Evolutionary conservation across 129 eudicot genomes (phyloP).

Genomic region (Flaveria sonorensis): DNA sequence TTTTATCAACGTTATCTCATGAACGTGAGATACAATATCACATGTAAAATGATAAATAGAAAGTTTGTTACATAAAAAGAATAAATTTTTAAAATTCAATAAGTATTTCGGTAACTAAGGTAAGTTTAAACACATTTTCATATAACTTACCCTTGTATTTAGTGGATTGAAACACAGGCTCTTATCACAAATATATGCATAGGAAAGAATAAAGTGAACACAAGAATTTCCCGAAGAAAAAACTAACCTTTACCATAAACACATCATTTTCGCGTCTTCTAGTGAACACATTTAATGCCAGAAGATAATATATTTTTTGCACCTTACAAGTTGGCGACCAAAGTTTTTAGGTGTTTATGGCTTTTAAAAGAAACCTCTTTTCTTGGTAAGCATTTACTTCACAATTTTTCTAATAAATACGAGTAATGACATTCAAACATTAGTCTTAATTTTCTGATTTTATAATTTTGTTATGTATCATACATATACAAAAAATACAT

Average conservation of each 20-base stretch:
- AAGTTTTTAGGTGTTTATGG: conserved; percentile 17
- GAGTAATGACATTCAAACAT: not conserved
- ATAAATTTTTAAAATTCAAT: too few relatives aligned
- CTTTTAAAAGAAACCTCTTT: conserved; percentile 8
- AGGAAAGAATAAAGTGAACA: conserved; percentile 11
- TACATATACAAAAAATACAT: too few relatives aligned
- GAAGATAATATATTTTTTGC: conserved; percentile 5
- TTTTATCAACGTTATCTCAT: too few relatives aligned
- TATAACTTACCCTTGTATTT: not conserved
- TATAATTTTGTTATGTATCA: not conserved
- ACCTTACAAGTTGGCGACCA: conserved; percentile 15
- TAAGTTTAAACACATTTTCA: not conserved
- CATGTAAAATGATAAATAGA: too few relatives aligned
- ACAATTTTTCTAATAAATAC: not conserved
- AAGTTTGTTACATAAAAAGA: too few relatives aligned
- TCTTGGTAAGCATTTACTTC: conserved; percentile 26
- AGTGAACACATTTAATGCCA: conserved; percentile 22
- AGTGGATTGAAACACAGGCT: not conserved
- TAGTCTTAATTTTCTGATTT: too few relatives aligned
- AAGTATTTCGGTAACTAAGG: too few relatives aligned
- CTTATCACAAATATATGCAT: not conserved
- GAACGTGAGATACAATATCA: too few relatives aligned
- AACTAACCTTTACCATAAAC: not conserved
- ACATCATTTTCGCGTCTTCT: conserved; percentile 11
- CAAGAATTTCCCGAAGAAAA: not conserved